phyloP scores from a whole-genome alignment of 2,329 filamentous ascomycete genomes.

The Daldinia sp. region DNA sequence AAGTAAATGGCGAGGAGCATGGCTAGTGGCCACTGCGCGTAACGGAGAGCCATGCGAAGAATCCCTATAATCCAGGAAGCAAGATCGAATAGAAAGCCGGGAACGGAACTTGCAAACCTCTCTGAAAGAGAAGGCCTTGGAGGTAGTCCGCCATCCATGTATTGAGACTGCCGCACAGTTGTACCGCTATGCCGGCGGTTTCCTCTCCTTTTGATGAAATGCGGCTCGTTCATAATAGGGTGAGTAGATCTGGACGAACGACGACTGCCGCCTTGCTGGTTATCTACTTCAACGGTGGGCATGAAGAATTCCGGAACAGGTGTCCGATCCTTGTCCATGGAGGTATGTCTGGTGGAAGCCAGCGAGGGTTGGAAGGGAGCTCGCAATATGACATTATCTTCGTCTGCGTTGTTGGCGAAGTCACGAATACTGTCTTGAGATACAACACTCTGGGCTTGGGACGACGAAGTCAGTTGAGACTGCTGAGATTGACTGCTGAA shows the following conservation, averaged over 20 bases:
- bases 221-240: constrained; percentile 47
- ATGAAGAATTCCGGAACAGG: constrained; percentile 67
- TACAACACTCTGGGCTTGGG: constrained; percentile 56
- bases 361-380: constrained; percentile 68
- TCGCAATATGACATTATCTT: constrained; percentile 66
- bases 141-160: constrained; percentile 30
- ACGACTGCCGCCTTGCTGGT: constrained; percentile 53
- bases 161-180: constrained; percentile 40
- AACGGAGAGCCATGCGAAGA: constrained; percentile 68
- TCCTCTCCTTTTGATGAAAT: constrained; percentile 49
- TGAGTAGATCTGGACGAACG: constrained; percentile 54
- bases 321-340: constrained; percentile 53
- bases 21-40: constrained; percentile 74
- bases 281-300: constrained; percentile 61
- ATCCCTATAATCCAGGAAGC: constrained; percentile 67
- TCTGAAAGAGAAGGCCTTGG: constrained; percentile 46
- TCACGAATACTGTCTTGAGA: constrained; percentile 69
- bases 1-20: constrained; percentile 72
- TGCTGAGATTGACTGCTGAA: constrained; percentile 63
- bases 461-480: constrained; percentile 60
- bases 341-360: constrained; percentile 46
- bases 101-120: constrained; percentile 54
- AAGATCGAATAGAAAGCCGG: constrained; percentile 55
- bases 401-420: constrained; percentile 65
- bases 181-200: constrained; percentile 39